Base-by-base conservation (phyloP, 1,284 basidiomycete genomes). In the Naganishia albida region DNA sequence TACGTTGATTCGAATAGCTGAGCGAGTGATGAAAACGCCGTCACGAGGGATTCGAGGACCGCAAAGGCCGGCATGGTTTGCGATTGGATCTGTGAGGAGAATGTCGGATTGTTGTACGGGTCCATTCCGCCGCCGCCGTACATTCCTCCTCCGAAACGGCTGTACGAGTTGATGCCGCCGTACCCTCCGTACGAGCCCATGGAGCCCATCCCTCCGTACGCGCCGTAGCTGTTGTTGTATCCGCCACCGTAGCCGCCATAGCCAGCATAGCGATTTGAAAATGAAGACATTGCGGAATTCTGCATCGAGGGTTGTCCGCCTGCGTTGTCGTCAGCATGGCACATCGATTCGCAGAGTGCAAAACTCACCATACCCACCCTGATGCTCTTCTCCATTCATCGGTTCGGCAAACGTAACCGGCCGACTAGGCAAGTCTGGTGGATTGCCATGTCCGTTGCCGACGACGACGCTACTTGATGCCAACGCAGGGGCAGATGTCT, bases 1-100 rank as follows among this genome's bases (percentile, higher is more conserved):
- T 97, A 99, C 3, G 96, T 99, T 48, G 87, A 89, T 78, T 99
- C 95, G 72, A 99, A 87, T 87, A 99, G 95, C 78, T 99, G 96
- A 0, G 96, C 90, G 67, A 99, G 89, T 15, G 94, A 94, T 0
- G 89, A 87, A 78, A 99, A 97, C 1, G 95, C 96, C 70, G 93
- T 91, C 49, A 99, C 95, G 74, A 99, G 90, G 40, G 89, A 90
- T 73, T 96, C 92, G 52, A 99, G 83, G 65, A 99, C 87, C 20
- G 90, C 85, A 72, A 99, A 99, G 0, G 94, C 96, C 60, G 91
- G 89, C 67, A 91, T 89, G 0, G 94, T 98, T 15, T 90, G 90
- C 10, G 87, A 81, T 80, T 95, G 91, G 71, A 97, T 87, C 0
- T 91, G 87, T 73, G 93, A 91, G 0, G 92, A 88, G 68, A 96